Evolutionary conservation across 345 rosid species (phyloP), one percentile per base, ranked within the genome.

Genomic region (Eucalyptus pauciflora): DNA sequence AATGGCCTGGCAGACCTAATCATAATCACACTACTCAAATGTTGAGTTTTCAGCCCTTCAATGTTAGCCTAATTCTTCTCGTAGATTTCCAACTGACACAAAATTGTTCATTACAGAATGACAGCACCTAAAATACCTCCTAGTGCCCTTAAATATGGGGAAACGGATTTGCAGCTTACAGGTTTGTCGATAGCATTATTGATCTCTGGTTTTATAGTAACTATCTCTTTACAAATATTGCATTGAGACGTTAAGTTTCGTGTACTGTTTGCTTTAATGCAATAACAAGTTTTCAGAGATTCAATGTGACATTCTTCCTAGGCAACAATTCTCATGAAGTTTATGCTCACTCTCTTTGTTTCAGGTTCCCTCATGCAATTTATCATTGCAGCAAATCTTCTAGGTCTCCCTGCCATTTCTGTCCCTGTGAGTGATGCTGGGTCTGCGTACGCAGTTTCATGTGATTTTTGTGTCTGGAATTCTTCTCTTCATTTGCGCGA

Each of bases 371-470:
- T 97, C 50, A 96, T 97, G 99, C 94, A 95, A 76, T 97, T 97
- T 89, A 52, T 94, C 51, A 2, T 91, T 60, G 91, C 97, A 13
- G 97, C 93, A 51, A 96, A 97, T 90, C 98, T 97, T 90, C 94
- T 97, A 25, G 99, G 99, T 87, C 92, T 97, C 85, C 98, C 99
- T 24, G 99, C 99, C 91, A 95, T 96, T 87, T 93, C 97, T 88
- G 89, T 97, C 90, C 98, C 98, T 2, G 98, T 97, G 90, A 93
- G 96, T 86, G 62, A 33, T 24, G 2, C 46, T 52, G 15, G n/a
- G 27, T 48, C 51, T 50, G 29, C 45, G 18, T 86, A 31, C 2
- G 10, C 62, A 50, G 51, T 86, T 86, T 86, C 46, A 18, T 86
- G 45, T n/a, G 56, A 50, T 50, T 17, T 50, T 86, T 86, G 9